Percentiles rank a stretch among this genome's conserved stretches.
These are phyloP conservation scores for Barnettozyma salicaria DNA, from an alignment of 805 yeast genomes.

Conservation along the genomic window DNA sequence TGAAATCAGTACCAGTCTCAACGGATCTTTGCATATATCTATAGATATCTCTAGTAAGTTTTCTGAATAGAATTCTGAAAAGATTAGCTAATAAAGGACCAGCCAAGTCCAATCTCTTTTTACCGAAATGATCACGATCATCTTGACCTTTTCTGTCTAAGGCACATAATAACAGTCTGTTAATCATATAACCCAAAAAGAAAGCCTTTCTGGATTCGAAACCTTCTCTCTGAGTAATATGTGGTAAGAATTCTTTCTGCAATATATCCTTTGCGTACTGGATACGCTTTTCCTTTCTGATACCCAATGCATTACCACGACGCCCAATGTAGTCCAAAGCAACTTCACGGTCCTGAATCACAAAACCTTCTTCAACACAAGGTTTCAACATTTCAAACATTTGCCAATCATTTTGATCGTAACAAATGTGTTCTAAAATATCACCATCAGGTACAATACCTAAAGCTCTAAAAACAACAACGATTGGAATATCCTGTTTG, in stretches of 20 bases:
- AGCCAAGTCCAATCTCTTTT: constrained; percentile 95
- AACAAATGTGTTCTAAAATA: constrained; percentile 95
- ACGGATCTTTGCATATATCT: constrained; percentile 99
- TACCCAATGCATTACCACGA: constrained; percentile 96
- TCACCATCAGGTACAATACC: constrained; percentile 99
- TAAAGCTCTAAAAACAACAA: constrained; percentile 92
- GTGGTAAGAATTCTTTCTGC: constrained; percentile 94
- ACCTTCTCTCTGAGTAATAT: constrained; percentile 96
- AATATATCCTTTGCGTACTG: constrained; percentile 95
- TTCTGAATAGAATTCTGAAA: constrained; percentile 90
- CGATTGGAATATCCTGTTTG: constrained; percentile 94
- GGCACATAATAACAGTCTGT: constrained; percentile 89
- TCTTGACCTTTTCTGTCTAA: constrained; percentile 96
- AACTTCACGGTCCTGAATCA: constrained; percentile 95
- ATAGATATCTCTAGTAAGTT: constrained; percentile 92
- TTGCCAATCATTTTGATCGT: constrained; percentile 98
- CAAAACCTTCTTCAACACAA: constrained; percentile 98
- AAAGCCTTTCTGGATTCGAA: constrained; percentile 95
- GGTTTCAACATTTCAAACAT: constrained; percentile 99
- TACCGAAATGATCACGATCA: constrained; percentile 99
- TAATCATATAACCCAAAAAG: constrained; percentile 96
- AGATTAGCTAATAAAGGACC: constrained; percentile 95
- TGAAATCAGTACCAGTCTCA: constrained; percentile 95
- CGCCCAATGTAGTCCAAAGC: constrained; percentile 97
- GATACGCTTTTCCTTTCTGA: constrained; percentile 94